phyloP scores from a whole-genome alignment of 2,329 filamentous ascomycete genomes.

The Alternaria gansuensis region DNA sequence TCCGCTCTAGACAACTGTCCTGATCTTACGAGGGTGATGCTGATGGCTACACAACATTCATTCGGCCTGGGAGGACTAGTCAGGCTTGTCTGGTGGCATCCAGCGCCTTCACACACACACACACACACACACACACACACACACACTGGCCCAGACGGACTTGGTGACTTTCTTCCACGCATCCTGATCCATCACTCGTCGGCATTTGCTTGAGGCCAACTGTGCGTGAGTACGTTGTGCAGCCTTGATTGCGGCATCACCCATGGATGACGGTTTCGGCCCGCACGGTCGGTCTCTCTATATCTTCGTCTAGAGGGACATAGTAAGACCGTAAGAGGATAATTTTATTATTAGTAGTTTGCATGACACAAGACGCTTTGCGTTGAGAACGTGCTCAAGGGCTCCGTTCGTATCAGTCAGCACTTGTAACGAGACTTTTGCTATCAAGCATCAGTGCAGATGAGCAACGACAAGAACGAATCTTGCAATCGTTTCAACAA shows the following conservation, averaged over 20 bases:
- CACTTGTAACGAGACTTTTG: not conserved
- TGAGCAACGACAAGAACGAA: not conserved
- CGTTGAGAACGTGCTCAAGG: not conserved
- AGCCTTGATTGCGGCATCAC: not conserved
- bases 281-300: not conserved
- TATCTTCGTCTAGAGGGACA: not conserved
- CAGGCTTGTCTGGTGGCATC: not conserved
- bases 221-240: not conserved
- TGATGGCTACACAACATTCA: constrained; percentile 8
- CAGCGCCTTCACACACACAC: constrained; percentile 1
- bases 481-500: not conserved
- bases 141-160: constrained; percentile 9
- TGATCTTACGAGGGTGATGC: not conserved
- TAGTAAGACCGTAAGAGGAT: not conserved
- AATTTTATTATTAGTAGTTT: not conserved
- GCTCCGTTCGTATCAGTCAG: not conserved
- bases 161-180: not conserved
- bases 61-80: not conserved
- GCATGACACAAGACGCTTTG: not conserved
- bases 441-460: not conserved
- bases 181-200: not conserved
- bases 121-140: too few relatives aligned
- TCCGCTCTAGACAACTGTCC: constrained; percentile 3
- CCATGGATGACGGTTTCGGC: constrained; percentile 2
- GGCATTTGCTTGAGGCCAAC: not conserved